Base-by-base conservation (phyloP, 306 rosid genomes). In the Trifolium subterraneum region DNA sequence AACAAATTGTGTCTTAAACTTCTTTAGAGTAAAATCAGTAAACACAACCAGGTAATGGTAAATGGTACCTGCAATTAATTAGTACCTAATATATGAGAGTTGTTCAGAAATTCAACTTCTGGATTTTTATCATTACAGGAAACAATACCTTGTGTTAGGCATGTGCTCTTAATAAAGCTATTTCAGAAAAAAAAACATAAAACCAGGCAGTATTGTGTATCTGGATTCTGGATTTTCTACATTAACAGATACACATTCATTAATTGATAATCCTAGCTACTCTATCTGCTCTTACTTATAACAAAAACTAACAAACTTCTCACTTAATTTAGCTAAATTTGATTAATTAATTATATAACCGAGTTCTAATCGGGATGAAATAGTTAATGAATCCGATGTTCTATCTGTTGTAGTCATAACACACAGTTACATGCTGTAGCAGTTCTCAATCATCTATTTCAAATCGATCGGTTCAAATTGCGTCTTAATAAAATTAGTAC, bases 111-210 rank as follows among this genome's bases (percentile, higher is more conserved):
- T 12, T 12, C 48, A 51, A 13, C 45, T 16, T 29, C 19, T 29
- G 62, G 1, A 10, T 25, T 31, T 59, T 47, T 63, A 31, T 39
- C 33, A 61, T 6, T 33, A 50, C 14, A 33, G 1, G 61, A 67
- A 41, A 38, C 19, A 39, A 25, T 19, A 25, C 16, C 25, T 20
- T 5, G 4, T 51, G 58, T 51, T 18, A 7, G 58, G 22, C 58
- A 61, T 68, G 72, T 63, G 74, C 16, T 15, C 31, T 35, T 50
- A 51, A 8, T 18, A 51, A 18, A 16, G 11, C 58, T 51, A 51
- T 51, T 51, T 18, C 3, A 51, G 58, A 51, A 51, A 29, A 27
- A 27, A 29, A 3, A 4, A 27, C n/a, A 47, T 11, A 10, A 11
- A 41, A 41, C 50, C 58, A 51, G 6, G 11, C 25, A 51, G 8